Evolutionary conservation across 2,329 filamentous ascomycete species (phyloP).

Genomic region (Dactylellina parvicollis): DNA sequence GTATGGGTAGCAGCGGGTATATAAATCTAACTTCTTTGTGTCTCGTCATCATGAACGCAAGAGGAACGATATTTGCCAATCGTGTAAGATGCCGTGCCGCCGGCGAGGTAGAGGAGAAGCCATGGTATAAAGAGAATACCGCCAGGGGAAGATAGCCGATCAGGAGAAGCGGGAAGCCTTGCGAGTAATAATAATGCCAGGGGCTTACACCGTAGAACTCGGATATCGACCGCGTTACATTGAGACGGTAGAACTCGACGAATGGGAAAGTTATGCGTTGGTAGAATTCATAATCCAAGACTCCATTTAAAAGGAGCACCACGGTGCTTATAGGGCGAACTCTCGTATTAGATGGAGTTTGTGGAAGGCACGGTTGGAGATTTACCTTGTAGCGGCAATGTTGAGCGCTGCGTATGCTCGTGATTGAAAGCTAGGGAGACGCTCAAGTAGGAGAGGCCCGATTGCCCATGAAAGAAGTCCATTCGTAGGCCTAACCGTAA

Average conservation of each 20-base stretch:
- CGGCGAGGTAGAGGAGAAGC: conserved; percentile 55
- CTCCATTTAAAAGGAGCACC: conserved; percentile 67
- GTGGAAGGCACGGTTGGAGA: not conserved
- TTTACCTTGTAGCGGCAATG: conserved; percentile 8
- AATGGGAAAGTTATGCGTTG: conserved; percentile 87
- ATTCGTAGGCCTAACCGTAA: conserved; percentile 89
- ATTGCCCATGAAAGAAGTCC: conserved; percentile 82
- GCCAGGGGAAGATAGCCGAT: conserved; percentile 85
- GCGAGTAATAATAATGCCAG: conserved; percentile 90
- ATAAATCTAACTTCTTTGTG: conserved; percentile 99
- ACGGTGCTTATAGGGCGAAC: conserved; percentile 68
- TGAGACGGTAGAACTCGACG: conserved; percentile 87
- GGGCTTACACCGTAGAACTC: conserved; percentile 92
- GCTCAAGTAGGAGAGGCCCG: conserved; percentile 60
- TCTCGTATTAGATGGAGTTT: conserved; percentile 15
- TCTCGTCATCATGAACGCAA: conserved; percentile 68
- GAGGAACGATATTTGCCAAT: conserved; percentile 14
- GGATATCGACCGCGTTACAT: conserved; percentile 84
- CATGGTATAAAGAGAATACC: conserved; percentile 65
- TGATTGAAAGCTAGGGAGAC: conserved; percentile 19
- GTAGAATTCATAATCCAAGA: conserved; percentile 82
- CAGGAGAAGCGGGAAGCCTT: conserved; percentile 86
- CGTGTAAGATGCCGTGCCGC: conserved; percentile 2
- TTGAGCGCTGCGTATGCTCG: conserved; percentile 9
- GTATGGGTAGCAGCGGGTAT: conserved; percentile 86